Base-by-base conservation (phyloP, 768 basidiomycete genomes). In the Tricholoma bakamatsutake region DNA sequence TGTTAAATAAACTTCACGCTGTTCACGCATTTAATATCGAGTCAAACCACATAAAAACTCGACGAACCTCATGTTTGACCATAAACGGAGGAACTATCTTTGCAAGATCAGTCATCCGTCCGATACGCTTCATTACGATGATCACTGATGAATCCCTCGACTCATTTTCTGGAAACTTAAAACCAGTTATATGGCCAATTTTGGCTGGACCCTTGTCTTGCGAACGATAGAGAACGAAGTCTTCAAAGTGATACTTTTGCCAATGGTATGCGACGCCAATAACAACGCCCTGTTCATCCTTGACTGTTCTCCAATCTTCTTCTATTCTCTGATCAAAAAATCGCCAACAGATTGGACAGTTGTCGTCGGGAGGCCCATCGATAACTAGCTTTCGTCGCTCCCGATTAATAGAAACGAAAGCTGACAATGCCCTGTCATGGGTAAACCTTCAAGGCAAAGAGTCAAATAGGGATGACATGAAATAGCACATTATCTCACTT, bases 1-100 rank as follows among this genome's bases (percentile, higher is more conserved):
- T 0, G 86, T 88, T 17, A 82, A 62, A 59, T 80, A 88, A 0
- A 88, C 62, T 55, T 91, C 81, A 18, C 80, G 76, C 87, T 90
- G 42, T 2, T 31, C 28, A 17, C 43, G 42, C 15, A 34, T 51
- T 31, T 7, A 48, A 9, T 52, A 47, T 53, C 7, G 50, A 15
- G 28, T 55, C 40, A 53, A n/a, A n/a, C 5, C 11, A 28, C 17
- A 39, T 15, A 21, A 27, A 28, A 18, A 5, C 53, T 34, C 24
- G 57, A 59, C 71, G 17, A 54, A 86, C 87, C 75, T 87, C 85
- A 56, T 89, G 83, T 59, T 75, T 79, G 17, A 83, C 50, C 0
- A 71, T 56, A 18, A 66, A 55, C 0, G 51, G 54, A 0, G 82
- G 82, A 28, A 78, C 66, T 9, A 73, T 53, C 42, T 63, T 64